Percentiles rank a stretch among this genome's conserved stretches.
Conservation (phyloP, 495 filamentous ascomycete species). For the Aspergillus bridgeri region DNA sequence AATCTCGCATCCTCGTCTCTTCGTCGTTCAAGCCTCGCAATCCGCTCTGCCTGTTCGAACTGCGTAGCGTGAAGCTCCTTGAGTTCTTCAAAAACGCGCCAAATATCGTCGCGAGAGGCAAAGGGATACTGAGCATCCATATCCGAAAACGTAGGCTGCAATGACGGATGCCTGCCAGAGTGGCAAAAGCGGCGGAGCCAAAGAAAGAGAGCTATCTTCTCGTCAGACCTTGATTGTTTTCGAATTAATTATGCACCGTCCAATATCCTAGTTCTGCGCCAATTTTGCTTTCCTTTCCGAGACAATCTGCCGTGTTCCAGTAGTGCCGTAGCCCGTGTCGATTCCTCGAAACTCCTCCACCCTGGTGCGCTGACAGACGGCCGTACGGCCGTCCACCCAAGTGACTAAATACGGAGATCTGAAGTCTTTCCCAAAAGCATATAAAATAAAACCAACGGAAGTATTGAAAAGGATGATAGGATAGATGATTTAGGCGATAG, state of each 20-base stretch:
- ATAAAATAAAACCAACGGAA: slow-evolving; percentile 3
- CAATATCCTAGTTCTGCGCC: neutral
- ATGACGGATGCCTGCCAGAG: slow-evolving; percentile 9
- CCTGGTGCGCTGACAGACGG: slow-evolving; percentile 42
- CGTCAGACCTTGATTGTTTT: neutral
- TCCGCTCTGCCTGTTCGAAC: slow-evolving; percentile 74
- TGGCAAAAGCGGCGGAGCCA: slow-evolving; percentile 13
- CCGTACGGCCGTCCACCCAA: slow-evolving; percentile 46
- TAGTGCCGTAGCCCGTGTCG: slow-evolving; percentile 6
- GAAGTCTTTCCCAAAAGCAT: slow-evolving; percentile 19
- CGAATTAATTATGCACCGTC: slow-evolving; percentile 4
- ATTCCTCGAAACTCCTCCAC: slow-evolving; percentile 29
- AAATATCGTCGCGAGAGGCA: slow-evolving; percentile 73
- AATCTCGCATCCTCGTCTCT: slow-evolving; percentile 78
- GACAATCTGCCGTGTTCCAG: neutral
- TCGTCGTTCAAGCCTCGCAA: slow-evolving; percentile 74
- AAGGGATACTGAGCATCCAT: slow-evolving; percentile 67
- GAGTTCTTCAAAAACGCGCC: slow-evolving; percentile 83
- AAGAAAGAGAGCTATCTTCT: neutral
- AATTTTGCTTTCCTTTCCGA: neutral
- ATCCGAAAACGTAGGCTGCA: slow-evolving; percentile 12
- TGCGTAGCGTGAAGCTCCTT: slow-evolving; percentile 77
- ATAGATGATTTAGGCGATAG: neutral
- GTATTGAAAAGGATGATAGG: neutral
- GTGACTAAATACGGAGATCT: slow-evolving; percentile 23